phyloP scores from a whole-genome alignment of 2,329 filamentous ascomycete genomes.

The Paecilomyces formosus region DNA sequence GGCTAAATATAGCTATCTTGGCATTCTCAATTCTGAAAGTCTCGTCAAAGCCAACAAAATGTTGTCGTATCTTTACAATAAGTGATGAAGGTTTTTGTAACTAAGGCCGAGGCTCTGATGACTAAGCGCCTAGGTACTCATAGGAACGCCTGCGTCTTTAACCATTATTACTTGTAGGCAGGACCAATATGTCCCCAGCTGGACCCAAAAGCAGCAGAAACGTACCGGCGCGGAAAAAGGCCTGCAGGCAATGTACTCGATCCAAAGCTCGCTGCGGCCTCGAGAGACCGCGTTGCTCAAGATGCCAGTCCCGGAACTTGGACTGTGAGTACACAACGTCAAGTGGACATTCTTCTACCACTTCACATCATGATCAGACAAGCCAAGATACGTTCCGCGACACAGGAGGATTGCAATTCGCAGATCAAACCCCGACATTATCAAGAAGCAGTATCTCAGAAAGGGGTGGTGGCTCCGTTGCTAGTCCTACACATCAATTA shows the following conservation, averaged over 20 bases:
- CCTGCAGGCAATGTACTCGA: constrained; percentile 5
- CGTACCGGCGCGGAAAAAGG: constrained; percentile 3
- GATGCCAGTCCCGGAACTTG: constrained; percentile 4
- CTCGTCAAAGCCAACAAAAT: too few relatives aligned
- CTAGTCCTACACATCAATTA: neutral
- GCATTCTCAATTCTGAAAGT: too few relatives aligned
- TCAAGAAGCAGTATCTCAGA: neutral
- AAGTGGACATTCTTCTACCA: neutral
- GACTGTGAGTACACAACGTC: constrained; percentile 4
- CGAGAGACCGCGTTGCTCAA: constrained; percentile 4
- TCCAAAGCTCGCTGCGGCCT: constrained; percentile 6
- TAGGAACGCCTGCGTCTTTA: neutral
- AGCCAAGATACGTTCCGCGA: neutral
- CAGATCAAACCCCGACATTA: neutral
- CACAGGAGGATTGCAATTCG: neutral
- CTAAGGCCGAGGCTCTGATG: neutral
- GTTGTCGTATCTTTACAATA: too few relatives aligned
- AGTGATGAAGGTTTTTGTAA: too few relatives aligned
- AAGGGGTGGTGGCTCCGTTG: neutral
- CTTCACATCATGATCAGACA: neutral
- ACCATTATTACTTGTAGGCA: neutral
- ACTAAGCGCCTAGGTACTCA: neutral
- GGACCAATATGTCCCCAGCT: neutral
- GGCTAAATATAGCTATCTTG: neutral
- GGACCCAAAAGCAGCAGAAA: neutral